A percentile compares a stretch with the other conserved stretches of the same genome.
These are phyloP conservation scores for Graphilbum sp. DNA, from an alignment of 2,329 filamentous ascomycete species.

Conservation along the genomic window DNA sequence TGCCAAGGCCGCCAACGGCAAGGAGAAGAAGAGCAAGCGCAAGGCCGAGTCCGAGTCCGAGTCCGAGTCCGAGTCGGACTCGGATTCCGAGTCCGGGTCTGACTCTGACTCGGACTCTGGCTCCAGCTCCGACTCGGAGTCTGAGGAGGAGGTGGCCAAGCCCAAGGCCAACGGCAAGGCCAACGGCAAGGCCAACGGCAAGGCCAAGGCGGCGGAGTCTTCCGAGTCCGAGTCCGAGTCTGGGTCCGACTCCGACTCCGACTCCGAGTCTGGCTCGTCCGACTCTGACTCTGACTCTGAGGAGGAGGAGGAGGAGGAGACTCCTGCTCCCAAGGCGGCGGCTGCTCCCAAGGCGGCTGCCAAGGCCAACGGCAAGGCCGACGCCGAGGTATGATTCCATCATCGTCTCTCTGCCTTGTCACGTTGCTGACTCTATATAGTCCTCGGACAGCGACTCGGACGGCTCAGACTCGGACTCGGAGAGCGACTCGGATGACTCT, in stretches of 20 bases:
- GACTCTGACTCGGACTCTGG: conserved; percentile 17
- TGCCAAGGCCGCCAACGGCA: conserved; percentile 30
- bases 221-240: conserved; percentile 16
- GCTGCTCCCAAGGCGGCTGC: conserved; percentile 3
- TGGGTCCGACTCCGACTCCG: conserved; percentile 7
- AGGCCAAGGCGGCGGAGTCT: conserved; percentile 6
- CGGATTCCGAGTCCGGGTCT: conserved; percentile 12
- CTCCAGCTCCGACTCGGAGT: conserved; percentile 11
- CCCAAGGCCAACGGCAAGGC: conserved; percentile 17
- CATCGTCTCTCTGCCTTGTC: not conserved
- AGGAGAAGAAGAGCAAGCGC: conserved; percentile 17
- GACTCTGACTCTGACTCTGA: conserved; percentile 18
- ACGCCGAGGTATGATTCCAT: conserved; percentile 13
- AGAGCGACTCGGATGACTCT: conserved; percentile 8
- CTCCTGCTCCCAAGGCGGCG: not conserved
- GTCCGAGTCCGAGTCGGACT: conserved; percentile 15
- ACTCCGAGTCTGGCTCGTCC: conserved; percentile 14
- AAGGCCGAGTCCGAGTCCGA: conserved; percentile 19
- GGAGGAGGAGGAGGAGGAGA: conserved; percentile 9
- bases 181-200: conserved; percentile 12
- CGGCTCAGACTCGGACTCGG: not conserved
- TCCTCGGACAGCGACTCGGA: conserved; percentile 8
- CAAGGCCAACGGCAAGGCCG: conserved; percentile 10
- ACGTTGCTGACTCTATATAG: not conserved
- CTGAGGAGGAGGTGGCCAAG: conserved; percentile 13